These are phyloP conservation scores for Leptodontidium sp. DNA, from an alignment of 2,329 filamentous ascomycete genomes.

Conservation along the genomic window DNA sequence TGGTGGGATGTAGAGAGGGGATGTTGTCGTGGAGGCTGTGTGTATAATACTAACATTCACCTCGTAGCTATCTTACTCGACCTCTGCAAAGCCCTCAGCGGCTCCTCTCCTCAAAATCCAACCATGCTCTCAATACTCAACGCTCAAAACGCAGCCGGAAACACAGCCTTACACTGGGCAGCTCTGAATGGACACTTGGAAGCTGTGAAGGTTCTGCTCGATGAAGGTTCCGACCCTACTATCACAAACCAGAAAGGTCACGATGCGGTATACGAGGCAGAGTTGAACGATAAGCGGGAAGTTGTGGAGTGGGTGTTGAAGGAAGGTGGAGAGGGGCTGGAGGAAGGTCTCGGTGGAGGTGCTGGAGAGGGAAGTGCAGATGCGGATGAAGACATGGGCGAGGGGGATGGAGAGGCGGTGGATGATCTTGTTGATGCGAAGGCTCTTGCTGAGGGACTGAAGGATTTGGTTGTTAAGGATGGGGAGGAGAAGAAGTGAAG, in stretches of 20 bases:
- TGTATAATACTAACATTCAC: background rate
- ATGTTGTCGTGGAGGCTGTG: background rate
- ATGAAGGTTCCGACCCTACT: conserved; percentile 78
- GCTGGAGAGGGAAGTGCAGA: conserved; percentile 32
- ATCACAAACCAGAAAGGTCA: conserved; percentile 86
- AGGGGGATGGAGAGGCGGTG: conserved; percentile 22
- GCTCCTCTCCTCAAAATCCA: conserved; percentile 42
- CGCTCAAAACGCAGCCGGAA: conserved; percentile 79
- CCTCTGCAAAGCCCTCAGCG: conserved; percentile 53
- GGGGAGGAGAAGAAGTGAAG: conserved; percentile 15
- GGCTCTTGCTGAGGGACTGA: conserved; percentile 9
- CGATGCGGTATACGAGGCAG: conserved; percentile 77
- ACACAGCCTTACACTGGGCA: conserved; percentile 94
- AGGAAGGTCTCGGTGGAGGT: conserved; percentile 46
- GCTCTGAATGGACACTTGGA: conserved; percentile 87
- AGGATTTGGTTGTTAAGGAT: conserved; percentile 18
- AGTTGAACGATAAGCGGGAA: conserved; percentile 72
- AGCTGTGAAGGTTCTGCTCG: conserved; percentile 79
- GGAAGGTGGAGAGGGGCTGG: conserved; percentile 49
- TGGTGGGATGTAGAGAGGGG: background rate
- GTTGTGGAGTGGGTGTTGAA: conserved; percentile 64
- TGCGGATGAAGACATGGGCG: conserved; percentile 29
- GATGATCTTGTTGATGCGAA: background rate
- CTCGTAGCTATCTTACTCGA: conserved; percentile 53
- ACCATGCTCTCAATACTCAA: conserved; percentile 64